A percentile compares a stretch with the other conserved stretches of the same genome.
Conservation (phyloP, 2,329 filamentous ascomycete species). For the Clarireedia monteithiana region DNA sequence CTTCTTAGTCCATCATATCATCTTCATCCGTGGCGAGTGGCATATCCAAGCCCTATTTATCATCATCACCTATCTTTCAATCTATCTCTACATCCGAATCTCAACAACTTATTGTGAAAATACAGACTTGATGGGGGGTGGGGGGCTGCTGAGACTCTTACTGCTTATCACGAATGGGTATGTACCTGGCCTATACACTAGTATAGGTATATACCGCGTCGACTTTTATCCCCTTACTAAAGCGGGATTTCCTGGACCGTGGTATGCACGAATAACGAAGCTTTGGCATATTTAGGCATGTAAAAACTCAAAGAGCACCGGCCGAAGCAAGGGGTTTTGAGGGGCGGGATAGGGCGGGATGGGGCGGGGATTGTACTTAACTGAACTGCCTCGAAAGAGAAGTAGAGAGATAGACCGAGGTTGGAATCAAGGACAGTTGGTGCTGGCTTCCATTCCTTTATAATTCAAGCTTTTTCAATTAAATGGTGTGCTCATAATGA, state of each 20-base stretch:
- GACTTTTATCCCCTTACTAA: background rate
- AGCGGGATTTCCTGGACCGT: background rate
- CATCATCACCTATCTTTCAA: background rate
- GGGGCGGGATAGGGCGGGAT: no score
- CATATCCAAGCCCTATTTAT: background rate
- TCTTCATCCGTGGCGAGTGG: constrained; percentile 3
- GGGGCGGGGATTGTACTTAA: no score
- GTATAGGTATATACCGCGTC: background rate
- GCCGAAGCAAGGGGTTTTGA: no score
- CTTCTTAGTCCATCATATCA: background rate
- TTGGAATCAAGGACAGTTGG: no score
- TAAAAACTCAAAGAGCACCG: background rate
- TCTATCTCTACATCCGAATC: background rate
- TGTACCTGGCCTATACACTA: background rate
- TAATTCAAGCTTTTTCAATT: no score
- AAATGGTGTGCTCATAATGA: no score
- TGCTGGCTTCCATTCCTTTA: no score
- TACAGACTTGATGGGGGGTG: background rate
- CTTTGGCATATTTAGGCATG: background rate
- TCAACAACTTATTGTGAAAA: background rate
- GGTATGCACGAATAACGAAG: background rate
- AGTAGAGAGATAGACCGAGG: no score
- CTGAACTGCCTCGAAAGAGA: no score
- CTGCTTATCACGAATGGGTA: background rate
- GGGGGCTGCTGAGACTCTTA: background rate